A percentile compares a stretch with the other conserved stretches of the same genome.
Conservation (phyloP, 2,329 filamentous ascomycete genomes). For the Fusarium agapanthi region DNA sequence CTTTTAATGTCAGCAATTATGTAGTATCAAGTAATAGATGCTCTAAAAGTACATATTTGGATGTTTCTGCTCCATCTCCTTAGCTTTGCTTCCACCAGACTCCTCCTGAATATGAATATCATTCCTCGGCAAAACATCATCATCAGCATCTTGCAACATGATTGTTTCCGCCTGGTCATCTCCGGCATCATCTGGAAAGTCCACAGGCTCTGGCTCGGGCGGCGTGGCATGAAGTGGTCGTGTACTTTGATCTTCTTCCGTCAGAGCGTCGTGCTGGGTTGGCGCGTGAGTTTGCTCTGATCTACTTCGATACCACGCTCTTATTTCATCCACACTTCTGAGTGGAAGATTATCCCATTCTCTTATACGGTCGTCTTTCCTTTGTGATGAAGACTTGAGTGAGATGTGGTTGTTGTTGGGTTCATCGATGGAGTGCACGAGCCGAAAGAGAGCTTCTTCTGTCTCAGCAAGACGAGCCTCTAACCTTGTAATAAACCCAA, state of each 20-base stretch:
- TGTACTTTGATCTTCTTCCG: not conserved
- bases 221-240: not conserved
- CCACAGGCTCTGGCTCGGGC: not conserved
- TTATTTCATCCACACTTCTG: constrained; percentile 19
- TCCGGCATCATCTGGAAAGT: not conserved
- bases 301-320: constrained; percentile 34
- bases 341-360: constrained; percentile 44
- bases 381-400: constrained; percentile 20
- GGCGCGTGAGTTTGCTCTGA: not conserved
- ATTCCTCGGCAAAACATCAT: not conserved
- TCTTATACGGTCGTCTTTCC: constrained; percentile 41
- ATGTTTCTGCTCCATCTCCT: constrained; percentile 17
- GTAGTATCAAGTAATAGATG: not conserved
- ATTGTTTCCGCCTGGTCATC: not conserved
- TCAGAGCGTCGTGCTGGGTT: not conserved
- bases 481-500: constrained; percentile 51
- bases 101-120: not conserved
- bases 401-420: not conserved
- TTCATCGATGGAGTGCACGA: constrained; percentile 26
- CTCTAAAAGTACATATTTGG: constrained; percentile 37
- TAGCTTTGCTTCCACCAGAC: constrained; percentile 22
- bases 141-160: not conserved
- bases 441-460: constrained; percentile 40
- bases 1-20: rapidly evolving
- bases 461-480: constrained; percentile 50